Percentiles rank a stretch among this genome's conserved stretches.
phyloP scores from a whole-genome alignment of 2,329 filamentous ascomycete species.

The Davidsoniella neocaledoniae region DNA sequence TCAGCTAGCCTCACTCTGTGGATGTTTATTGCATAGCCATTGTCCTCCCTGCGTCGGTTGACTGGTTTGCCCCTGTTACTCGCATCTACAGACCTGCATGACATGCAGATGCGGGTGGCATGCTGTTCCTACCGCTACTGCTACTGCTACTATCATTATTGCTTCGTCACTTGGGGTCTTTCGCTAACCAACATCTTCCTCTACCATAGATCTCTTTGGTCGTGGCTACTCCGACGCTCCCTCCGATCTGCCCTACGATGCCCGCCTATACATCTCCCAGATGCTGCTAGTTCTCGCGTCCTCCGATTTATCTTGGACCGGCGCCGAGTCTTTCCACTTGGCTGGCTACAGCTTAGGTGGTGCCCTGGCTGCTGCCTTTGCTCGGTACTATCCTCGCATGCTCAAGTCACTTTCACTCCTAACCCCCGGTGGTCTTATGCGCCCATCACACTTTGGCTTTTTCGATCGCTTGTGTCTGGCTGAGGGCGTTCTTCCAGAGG shows the following conservation, averaged over 20 bases:
- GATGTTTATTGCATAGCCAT: too few relatives aligned
- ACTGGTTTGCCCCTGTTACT: too few relatives aligned
- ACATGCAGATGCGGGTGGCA: not conserved
- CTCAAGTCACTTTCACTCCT: conserved; percentile 48
- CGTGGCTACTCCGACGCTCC: conserved; percentile 63
- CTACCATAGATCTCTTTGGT: conserved; percentile 46
- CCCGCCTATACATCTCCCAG: conserved; percentile 46
- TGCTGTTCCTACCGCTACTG: not conserved
- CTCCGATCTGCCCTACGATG: conserved; percentile 39
- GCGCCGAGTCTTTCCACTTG: conserved; percentile 44
- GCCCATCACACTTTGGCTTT: conserved; percentile 43
- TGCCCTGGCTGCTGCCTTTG: conserved; percentile 53
- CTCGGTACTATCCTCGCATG: conserved; percentile 48
- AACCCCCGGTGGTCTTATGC: conserved; percentile 51
- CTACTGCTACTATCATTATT: not conserved
- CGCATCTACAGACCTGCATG: too few relatives aligned
- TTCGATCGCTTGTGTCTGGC: conserved; percentile 47
- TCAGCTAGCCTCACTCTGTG: too few relatives aligned
- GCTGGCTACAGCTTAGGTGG: conserved; percentile 71
- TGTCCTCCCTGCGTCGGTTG: too few relatives aligned
- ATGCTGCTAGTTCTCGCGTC: conserved; percentile 50
- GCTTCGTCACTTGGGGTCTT: not conserved
- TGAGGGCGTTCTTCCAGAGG: conserved; percentile 40
- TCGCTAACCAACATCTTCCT: not conserved
- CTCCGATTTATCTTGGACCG: conserved; percentile 39